Conservation (phyloP, 2,329 filamentous ascomycete genomes). For the Diaporthe citri region DNA sequence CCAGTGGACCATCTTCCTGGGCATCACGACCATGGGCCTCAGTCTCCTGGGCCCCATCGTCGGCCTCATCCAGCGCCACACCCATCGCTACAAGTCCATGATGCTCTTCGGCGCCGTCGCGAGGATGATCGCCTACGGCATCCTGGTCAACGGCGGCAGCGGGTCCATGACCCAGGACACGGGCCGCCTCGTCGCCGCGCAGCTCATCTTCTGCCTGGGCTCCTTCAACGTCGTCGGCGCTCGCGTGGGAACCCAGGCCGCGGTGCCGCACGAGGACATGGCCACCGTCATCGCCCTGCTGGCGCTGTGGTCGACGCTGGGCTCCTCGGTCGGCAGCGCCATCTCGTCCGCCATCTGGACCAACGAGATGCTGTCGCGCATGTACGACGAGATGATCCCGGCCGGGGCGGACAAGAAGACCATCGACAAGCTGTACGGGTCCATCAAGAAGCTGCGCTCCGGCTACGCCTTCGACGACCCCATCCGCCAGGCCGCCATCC, state of each 20-base stretch:
- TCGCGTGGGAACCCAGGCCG: slow-evolving; percentile 55
- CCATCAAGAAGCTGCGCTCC: slow-evolving; percentile 50
- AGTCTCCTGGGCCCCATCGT: slow-evolving; percentile 52
- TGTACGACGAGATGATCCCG: slow-evolving; percentile 49
- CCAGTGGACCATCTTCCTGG: slow-evolving; percentile 56
- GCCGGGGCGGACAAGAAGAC: slow-evolving; percentile 43
- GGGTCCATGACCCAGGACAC: slow-evolving; percentile 51
- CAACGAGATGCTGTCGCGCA: slow-evolving; percentile 52
- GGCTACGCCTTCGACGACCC: slow-evolving; percentile 50
- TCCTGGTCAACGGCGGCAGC: slow-evolving; percentile 47
- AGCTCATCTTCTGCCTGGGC: slow-evolving; percentile 52
- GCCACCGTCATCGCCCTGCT: slow-evolving; percentile 54
- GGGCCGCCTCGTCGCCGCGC: slow-evolving; percentile 47
- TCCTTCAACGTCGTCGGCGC: slow-evolving; percentile 55
- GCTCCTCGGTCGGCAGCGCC: slow-evolving; percentile 54
- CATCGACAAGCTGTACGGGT: slow-evolving; percentile 50
- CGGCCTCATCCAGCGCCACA: slow-evolving; percentile 51
- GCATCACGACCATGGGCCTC: slow-evolving; percentile 55
- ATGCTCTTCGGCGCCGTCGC: slow-evolving; percentile 54
- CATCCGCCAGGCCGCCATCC: slow-evolving; percentile 53
- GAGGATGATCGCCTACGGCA: slow-evolving; percentile 53
- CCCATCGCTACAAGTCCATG: slow-evolving; percentile 57
- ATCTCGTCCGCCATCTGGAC: slow-evolving; percentile 55
- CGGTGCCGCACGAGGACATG: slow-evolving; percentile 57
- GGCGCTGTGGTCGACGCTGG: slow-evolving; percentile 55